Base-by-base conservation (phyloP, 2,329 filamentous ascomycete species). In the Colletotrichum agaves region DNA sequence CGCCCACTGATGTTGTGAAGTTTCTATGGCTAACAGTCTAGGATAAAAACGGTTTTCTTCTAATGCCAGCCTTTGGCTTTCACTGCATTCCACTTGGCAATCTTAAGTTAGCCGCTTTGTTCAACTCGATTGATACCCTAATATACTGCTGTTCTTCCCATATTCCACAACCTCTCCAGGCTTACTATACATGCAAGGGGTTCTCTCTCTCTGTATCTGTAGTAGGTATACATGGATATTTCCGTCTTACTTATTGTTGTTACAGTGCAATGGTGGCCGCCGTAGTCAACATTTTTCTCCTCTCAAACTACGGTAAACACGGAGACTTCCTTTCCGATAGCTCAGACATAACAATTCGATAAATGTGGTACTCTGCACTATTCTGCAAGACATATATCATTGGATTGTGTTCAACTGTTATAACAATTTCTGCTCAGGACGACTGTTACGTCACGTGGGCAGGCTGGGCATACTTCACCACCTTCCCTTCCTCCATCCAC, bases 241-340 rank as follows among this genome's bases (percentile, higher is more conserved):
- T 15, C 13, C 5, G 10, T 2, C 3, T 33, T n/a, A 4, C 27
- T n/a, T 3, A 3, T 17, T 37, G 23, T 27, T 55, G n/a, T 13
- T 6, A 1, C 5, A 69, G 63, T 47, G 75, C 74, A 8, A 72
- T 71, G 6, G 68, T 70, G 6, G 70, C 74, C 2, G 74, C 71
- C 41, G 73, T 75, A 15, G 66, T 75, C 53, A 75, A 75, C 44
- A 73, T 74, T 27, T 73, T 71, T 7, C 76, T 69, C 58, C 46
- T 76, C 7, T 27, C 60, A 11, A 57, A 63, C 15, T 75, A 74
- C 37, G 72, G 73, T 7, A 72, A 74, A 17, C 66, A 73, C 8
- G 73, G 72, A 17, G 75, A 77, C 59, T 75, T 74, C 31, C 65
- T 76, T 17, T 77, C 58, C 43, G 74, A 76, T 55, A 73, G 70